Conservation (phyloP, 2,329 filamentous ascomycete genomes). For the Pestalotiopsis sp. region DNA sequence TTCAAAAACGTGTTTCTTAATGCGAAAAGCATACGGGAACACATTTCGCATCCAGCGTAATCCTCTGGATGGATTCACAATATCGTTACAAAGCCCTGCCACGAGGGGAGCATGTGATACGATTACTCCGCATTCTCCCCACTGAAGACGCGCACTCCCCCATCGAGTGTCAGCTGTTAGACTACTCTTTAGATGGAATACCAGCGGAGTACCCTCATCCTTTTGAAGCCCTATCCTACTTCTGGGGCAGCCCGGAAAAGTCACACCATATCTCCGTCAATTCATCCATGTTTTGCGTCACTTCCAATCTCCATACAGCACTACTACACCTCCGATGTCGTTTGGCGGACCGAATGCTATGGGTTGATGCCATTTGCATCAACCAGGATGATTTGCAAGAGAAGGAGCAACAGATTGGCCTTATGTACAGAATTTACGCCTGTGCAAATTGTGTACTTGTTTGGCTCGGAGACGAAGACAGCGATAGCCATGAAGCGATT, state of each 20-base stretch:
- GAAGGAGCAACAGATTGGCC: conserved; percentile 17
- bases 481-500: conserved; percentile 12
- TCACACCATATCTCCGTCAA: neutral
- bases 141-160: too few relatives aligned
- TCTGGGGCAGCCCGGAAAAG: neutral
- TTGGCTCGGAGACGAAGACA: conserved; percentile 19
- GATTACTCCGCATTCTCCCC: too few relatives aligned
- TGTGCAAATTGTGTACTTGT: conserved; percentile 18
- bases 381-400: conserved; percentile 19
- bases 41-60: too few relatives aligned
- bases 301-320: neutral
- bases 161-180: too few relatives aligned
- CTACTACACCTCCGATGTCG: neutral
- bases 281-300: neutral
- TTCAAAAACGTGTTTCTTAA: too few relatives aligned
- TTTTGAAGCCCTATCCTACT: neutral
- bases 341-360: conserved; percentile 2
- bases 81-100: too few relatives aligned
- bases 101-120: too few relatives aligned
- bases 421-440: conserved; percentile 23
- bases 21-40: too few relatives aligned
- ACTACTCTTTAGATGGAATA: too few relatives aligned
- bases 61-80: too few relatives aligned
- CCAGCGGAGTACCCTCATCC: too few relatives aligned
- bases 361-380: conserved; percentile 22